A percentile compares a stretch with the other conserved stretches of the same genome.
Evolutionary conservation across 1,139 yeast species (phyloP).

Genomic region (Yamadazyma sp.): DNA sequence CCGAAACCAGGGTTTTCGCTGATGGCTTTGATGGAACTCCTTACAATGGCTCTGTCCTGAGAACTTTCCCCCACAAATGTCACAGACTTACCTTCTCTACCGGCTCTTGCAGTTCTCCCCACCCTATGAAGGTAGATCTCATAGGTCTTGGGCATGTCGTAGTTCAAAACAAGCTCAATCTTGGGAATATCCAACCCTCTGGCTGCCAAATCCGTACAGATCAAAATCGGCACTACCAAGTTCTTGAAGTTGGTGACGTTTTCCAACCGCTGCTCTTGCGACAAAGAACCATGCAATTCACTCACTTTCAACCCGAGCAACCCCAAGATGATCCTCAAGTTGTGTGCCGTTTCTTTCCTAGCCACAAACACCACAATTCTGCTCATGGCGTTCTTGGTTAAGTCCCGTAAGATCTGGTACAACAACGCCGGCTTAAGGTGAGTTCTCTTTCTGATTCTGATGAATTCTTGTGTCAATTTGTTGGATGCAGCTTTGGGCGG

Average conservation of each 20-base stretch:
- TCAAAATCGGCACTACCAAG: slow-evolving; percentile 77
- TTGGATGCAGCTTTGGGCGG: slow-evolving; percentile 93
- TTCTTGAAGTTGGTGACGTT: slow-evolving; percentile 82
- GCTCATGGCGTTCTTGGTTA: slow-evolving; percentile 60
- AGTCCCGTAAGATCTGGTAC: slow-evolving; percentile 63
- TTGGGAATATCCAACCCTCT: slow-evolving; percentile 99
- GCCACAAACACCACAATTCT: slow-evolving; percentile 89
- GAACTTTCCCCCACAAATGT: slow-evolving; percentile 91
- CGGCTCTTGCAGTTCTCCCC: slow-evolving; percentile 99
- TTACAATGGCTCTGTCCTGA: slow-evolving; percentile 83
- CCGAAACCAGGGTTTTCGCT: slow-evolving; percentile 49
- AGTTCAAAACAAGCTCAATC: slow-evolving; percentile 90
- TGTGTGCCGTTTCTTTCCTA: slow-evolving; percentile 88
- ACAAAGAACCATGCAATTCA: slow-evolving; percentile 90
- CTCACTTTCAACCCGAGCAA: slow-evolving; percentile 83
- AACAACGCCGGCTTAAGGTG: slow-evolving; percentile 79
- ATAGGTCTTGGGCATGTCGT: slow-evolving; percentile 90
- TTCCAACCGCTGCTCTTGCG: slow-evolving; percentile 92
- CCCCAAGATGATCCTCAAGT: slow-evolving; percentile 80
- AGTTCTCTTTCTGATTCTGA: slow-evolving; percentile 90
- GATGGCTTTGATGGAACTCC: slow-evolving; percentile 69
- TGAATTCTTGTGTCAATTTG: slow-evolving; percentile 87
- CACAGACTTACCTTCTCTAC: slow-evolving; percentile 89
- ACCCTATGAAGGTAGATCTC: slow-evolving; percentile 95
- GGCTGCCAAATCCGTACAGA: slow-evolving; percentile 97